Base-by-base conservation (phyloP, 225 moss, liverwort and hornwort genomes). In the Pseudisothecium myosuroides region DNA sequence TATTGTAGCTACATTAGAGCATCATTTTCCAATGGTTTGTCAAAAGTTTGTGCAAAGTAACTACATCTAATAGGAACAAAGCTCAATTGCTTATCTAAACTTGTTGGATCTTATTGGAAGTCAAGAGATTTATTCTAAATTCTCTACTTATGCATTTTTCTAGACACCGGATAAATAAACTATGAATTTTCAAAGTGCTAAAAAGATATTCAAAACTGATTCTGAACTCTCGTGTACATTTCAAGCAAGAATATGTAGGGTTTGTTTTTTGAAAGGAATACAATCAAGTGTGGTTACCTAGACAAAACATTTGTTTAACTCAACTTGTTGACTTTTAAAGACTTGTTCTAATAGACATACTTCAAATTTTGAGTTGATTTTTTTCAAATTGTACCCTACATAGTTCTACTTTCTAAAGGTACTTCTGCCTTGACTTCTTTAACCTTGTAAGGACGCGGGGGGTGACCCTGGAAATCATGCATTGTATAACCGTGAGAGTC, bases 51-150 rank as follows among this genome's bases (percentile, higher is more conserved):
- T 14, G 1, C 9, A 2, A 36, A 13, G 17, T 54, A 54, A 28
- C 0, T 31, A 0, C 7, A 17, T 17, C 5, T 18, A 13, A 76
- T 0, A 0, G 0, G n/a, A n/a, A n/a, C n/a, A n/a, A n/a, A n/a
- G n/a, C n/a, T n/a, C n/a, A n/a, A n/a, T n/a, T n/a, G n/a, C n/a
- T n/a, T n/a, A n/a, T n/a, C n/a, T n/a, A n/a, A n/a, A n/a, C n/a
- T n/a, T n/a, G n/a, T n/a, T n/a, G 54, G 1, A 76, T 76, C 45
- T 52, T 54, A 0, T 10, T 14, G 2, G 3, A 76, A 76, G 9
- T 54, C 36, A 36, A 76, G 0, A 45, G 0, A 52, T 5, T 34
- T 54, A 9, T 34, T 50, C 0, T 76, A 50, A 5, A 76, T 52
- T 22, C 2, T 76, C 23, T 23, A 14, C 3, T 54, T 9, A 3